These are phyloP conservation scores for Gaultheria prostrata DNA, from an alignment of 148 eudicot species.

Conservation along the genomic window DNA sequence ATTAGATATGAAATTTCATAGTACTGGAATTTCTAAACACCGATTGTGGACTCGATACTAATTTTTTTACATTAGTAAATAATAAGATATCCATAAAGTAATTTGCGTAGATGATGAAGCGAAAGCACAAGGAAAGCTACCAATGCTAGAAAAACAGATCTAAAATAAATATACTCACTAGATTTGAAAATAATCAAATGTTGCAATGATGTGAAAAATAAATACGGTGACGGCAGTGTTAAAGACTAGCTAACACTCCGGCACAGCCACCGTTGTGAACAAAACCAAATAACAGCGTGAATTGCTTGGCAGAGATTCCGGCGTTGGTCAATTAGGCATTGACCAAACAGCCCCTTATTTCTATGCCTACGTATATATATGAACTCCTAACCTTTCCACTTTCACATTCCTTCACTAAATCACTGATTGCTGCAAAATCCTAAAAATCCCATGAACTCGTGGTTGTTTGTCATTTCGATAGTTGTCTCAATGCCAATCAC, in stretches of 20 bases:
- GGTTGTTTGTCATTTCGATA: constrained; percentile 56
- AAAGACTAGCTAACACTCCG: constrained; percentile 39
- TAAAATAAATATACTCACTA: no score
- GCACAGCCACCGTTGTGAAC: neutral
- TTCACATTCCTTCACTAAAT: constrained; percentile 8
- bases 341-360: constrained; percentile 29
- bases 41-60: no score
- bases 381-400: neutral
- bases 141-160: neutral
- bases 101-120: neutral
- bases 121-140: neutral
- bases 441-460: constrained; percentile 90
- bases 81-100: no score
- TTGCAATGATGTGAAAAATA: neutral
- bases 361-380: neutral
- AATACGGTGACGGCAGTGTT: constrained; percentile 18
- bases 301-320: neutral
- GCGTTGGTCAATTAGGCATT: constrained; percentile 40
- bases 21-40: no score
- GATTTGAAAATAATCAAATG: neutral
- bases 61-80: no score
- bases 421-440: constrained; percentile 75
- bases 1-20: no score
- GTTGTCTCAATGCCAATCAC: constrained; percentile 70
- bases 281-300: neutral